Conservation (phyloP, 108 stramenopile species). For the Nannochloropsis gaditana region DNA sequence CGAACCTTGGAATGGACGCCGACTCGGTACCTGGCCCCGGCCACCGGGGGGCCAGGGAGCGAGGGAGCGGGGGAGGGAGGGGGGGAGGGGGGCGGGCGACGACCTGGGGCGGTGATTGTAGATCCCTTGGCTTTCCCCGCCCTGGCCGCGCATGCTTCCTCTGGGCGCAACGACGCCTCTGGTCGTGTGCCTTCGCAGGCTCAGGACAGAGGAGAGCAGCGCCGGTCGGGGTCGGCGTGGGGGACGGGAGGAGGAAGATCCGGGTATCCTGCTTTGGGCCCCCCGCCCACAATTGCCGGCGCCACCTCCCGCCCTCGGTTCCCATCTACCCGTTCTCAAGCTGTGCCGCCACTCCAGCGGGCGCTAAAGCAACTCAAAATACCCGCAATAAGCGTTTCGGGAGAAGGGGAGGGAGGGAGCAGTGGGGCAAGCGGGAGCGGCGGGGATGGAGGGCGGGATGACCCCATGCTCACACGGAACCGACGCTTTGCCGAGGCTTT, state of each 20-base stretch:
- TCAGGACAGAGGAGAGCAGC: neutral
- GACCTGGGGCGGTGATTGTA: neutral
- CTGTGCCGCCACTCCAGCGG: neutral
- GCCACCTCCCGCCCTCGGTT: neutral
- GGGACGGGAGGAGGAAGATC: neutral
- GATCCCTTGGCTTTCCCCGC: neutral
- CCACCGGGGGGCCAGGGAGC: neutral
- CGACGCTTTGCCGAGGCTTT: slow-evolving; percentile 38
- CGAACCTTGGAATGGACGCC: neutral
- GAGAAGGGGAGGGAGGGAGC: slow-evolving; percentile 4
- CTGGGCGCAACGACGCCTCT: neutral
- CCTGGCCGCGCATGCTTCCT: neutral
- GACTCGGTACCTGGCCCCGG: neutral
- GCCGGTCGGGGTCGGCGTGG: neutral
- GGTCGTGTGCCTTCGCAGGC: neutral
- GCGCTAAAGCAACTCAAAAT: neutral
- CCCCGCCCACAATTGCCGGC: neutral
- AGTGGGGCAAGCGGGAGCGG: neutral
- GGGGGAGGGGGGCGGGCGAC: neutral
- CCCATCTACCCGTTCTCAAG: neutral
- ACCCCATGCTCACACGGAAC: slow-evolving; percentile 24
- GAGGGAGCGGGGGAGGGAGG: neutral
- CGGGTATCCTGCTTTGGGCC: neutral
- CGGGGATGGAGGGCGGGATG: neutral
- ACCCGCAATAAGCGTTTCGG: neutral